Conservation (phyloP, 805 yeast species). For the Naumovozyma baii region DNA sequence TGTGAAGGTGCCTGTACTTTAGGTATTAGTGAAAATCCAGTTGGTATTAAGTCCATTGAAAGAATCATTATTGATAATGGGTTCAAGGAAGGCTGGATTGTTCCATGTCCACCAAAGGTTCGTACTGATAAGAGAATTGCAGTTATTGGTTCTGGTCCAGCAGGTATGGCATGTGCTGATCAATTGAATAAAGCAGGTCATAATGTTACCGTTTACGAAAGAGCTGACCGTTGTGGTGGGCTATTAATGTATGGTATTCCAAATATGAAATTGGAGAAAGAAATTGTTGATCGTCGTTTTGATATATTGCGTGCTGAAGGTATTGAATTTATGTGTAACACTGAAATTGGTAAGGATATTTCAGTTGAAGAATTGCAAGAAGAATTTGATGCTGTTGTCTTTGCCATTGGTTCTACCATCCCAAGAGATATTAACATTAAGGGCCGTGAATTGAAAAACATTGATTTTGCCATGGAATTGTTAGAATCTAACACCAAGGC, state of each 20-base stretch:
- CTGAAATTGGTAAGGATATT: constrained; percentile 78
- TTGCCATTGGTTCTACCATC: constrained; percentile 91
- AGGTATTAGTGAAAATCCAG: constrained; percentile 90
- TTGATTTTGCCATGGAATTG: constrained; percentile 90
- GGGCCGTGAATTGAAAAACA: constrained; percentile 83
- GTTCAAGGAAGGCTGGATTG: constrained; percentile 93
- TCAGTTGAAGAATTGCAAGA: constrained; percentile 58
- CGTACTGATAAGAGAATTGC: constrained; percentile 86
- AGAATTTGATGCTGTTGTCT: constrained; percentile 70
- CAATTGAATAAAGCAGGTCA: constrained; percentile 97
- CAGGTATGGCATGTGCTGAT: constrained; percentile 95
- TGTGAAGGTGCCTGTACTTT: constrained; percentile 95
- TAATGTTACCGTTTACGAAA: constrained; percentile 80
- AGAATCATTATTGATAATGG: constrained; percentile 95
- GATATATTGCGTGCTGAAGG: constrained; percentile 89
- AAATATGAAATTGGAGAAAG: constrained; percentile 94
- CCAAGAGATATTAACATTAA: constrained; percentile 93
- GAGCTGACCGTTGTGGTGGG: constrained; percentile 95
- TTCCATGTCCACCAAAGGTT: constrained; percentile 63
- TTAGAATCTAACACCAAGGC: constrained; percentile 85
- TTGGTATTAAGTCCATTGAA: constrained; percentile 92
- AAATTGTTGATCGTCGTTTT: constrained; percentile 85
- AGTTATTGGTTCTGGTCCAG: constrained; percentile 91
- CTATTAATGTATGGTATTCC: constrained; percentile 98
- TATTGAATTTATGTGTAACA: constrained; percentile 61